Evolutionary conservation across 2,329 filamentous ascomycete species (phyloP).

Genomic region (Talaromyces amestolkiae): DNA sequence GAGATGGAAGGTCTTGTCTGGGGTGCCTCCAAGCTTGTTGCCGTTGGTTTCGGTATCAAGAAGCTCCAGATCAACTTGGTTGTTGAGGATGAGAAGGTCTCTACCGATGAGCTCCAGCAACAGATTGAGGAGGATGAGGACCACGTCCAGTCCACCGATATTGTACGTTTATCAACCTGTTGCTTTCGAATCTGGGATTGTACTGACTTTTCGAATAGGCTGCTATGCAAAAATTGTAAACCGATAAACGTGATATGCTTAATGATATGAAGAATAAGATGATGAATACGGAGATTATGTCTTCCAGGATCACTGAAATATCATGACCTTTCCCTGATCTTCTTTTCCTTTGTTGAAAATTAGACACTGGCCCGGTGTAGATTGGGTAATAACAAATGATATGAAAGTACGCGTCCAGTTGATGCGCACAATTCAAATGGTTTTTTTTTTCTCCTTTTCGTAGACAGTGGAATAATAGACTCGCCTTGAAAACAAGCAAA

Average conservation of each 20-base stretch:
- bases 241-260: conserved; percentile 34
- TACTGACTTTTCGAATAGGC: conserved; percentile 38
- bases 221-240: conserved; percentile 91
- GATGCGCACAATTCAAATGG: background rate
- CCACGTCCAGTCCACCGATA: conserved; percentile 89
- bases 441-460: background rate
- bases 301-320: conserved; percentile 31
- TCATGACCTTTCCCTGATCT: conserved; percentile 31
- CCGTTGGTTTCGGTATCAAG: conserved; percentile 96
- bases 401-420: background rate
- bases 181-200: background rate
- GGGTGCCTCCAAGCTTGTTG: conserved; percentile 85
- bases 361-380: conserved; percentile 17
- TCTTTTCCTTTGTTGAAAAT: conserved; percentile 6
- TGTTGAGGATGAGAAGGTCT: conserved; percentile 95
- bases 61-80: conserved; percentile 99
- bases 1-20: conserved; percentile 93
- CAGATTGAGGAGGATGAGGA: conserved; percentile 86
- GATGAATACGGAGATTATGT: conserved; percentile 37
- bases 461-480: background rate
- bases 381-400: conserved; percentile 1
- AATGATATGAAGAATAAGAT: conserved; percentile 20
- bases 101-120: conserved; percentile 80
- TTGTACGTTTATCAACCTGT: conserved; percentile 52
- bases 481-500: background rate